These are phyloP conservation scores for Schwanniomyces etchellsii DNA, from an alignment of 1,139 yeast species.

Conservation along the genomic window DNA sequence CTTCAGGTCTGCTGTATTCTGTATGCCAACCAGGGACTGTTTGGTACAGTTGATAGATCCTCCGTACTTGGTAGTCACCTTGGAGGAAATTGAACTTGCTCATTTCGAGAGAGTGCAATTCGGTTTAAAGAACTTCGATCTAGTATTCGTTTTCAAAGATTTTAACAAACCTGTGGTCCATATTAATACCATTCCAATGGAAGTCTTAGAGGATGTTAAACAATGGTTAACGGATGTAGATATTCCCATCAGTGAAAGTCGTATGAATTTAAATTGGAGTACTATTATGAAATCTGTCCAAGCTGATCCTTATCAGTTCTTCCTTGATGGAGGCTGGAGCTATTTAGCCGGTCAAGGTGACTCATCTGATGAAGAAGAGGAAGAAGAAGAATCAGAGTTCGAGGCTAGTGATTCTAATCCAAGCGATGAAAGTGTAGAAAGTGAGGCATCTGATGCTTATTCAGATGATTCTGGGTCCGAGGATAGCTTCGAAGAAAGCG, in stretches of 20 bases:
- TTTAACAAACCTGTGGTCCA: constrained; percentile 83
- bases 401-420: constrained; percentile 65
- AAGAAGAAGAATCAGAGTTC: constrained; percentile 55
- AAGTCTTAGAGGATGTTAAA: constrained; percentile 83
- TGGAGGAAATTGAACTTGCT: constrained; percentile 90
- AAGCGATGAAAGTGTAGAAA: constrained; percentile 65
- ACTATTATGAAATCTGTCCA: constrained; percentile 91
- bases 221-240: constrained; percentile 97
- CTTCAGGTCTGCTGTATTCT: constrained; percentile 84
- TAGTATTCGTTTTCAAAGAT: constrained; percentile 93
- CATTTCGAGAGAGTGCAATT: constrained; percentile 96
- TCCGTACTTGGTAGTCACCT: constrained; percentile 86
- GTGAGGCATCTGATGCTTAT: constrained; percentile 51
- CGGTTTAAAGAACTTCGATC: constrained; percentile 92
- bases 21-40: constrained; percentile 98
- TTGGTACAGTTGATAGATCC: constrained; percentile 90
- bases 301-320: constrained; percentile 92
- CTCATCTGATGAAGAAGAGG: constrained; percentile 58
- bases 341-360: constrained; percentile 74
- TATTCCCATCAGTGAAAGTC: constrained; percentile 91
- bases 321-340: constrained; percentile 93
- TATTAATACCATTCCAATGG: constrained; percentile 92
- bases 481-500: constrained; percentile 34
- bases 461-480: constrained; percentile 38
- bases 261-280: constrained; percentile 92